Base-by-base conservation (phyloP, 169 alveolate species). In the Plasmodium gallinaceum region DNA sequence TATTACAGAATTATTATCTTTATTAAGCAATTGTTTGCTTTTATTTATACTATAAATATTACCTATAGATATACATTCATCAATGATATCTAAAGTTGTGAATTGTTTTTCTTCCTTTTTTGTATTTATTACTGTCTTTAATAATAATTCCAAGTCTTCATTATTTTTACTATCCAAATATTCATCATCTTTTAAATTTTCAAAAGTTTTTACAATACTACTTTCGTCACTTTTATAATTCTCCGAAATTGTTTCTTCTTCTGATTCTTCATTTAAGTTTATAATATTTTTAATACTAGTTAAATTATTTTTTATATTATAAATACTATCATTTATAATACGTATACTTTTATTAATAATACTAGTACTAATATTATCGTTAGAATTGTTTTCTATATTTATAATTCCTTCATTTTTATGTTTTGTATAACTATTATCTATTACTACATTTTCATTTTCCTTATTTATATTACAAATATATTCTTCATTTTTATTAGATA, bases 51-150 rank as follows among this genome's bases (percentile, higher is more conserved):
- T 80, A 60, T 68, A 68, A 16, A 14, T 9, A n/a, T 68, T 14
- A n/a, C 78, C 78, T 43, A 80, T 80, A 20, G 90, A n/a, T 80
- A 80, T 42, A 51, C 90, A 80, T n/a, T 80, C 90, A 54, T 80
- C 83, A 18, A 80, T 66, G 5, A 80, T 80, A 20, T 80, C 90
- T 10, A 80, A 58, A 0, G 83, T 54, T 2, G 43, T 62, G 0
- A 80, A 39, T 54, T 80, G 32, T 68, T 80, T 80, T 66, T 80
- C 48, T 14, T 80, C 73, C 18, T 52, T 66, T 60, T 80, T 80
- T 54, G 42, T 80, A 70, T 80, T 80, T 66, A 80, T 66, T 26
- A 46, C 72, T 2, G 51, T 20, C 45, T 80, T 52, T 37, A 80
- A 14, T 10, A 80, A 24, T 20, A 52, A 10, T 12, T 80, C 83